Conservation (phyloP, 2,329 filamentous ascomycete species). For the Fonsecaea monophora region DNA sequence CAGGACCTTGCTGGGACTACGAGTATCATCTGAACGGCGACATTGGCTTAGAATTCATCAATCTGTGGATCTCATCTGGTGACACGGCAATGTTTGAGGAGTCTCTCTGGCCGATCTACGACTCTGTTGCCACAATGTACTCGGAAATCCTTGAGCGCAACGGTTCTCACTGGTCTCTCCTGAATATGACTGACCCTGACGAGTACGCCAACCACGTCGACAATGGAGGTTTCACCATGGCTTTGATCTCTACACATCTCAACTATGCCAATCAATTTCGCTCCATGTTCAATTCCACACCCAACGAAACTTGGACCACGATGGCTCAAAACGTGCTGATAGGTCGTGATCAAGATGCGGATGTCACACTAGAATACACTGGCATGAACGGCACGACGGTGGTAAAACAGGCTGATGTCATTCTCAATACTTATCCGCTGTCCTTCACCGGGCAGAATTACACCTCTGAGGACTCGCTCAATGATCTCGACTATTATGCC, state of each 20-base stretch:
- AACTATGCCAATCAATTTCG: constrained; percentile 65
- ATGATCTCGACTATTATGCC: constrained; percentile 72
- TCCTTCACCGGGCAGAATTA: constrained; percentile 63
- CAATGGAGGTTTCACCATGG: constrained; percentile 73
- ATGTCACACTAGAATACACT: constrained; percentile 69
- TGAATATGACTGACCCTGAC: constrained; percentile 75
- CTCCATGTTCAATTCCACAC: constrained; percentile 59
- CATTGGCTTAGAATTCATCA: constrained; percentile 67
- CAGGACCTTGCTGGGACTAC: constrained; percentile 71
- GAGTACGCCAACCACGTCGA: constrained; percentile 73
- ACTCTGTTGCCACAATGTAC: constrained; percentile 68
- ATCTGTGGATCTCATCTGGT: constrained; percentile 67
- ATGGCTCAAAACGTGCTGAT: constrained; percentile 64
- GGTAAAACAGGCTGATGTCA: constrained; percentile 75
- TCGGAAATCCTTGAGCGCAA: constrained; percentile 67
- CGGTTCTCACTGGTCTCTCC: constrained; percentile 58
- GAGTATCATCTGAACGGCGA: constrained; percentile 75
- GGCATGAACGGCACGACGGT: constrained; percentile 70
- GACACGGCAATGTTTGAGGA: constrained; percentile 63
- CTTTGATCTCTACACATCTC: constrained; percentile 64
- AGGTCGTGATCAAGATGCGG: constrained; percentile 60
- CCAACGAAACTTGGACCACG: constrained; percentile 65
- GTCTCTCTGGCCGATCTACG: constrained; percentile 67
- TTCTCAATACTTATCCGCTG: constrained; percentile 70
- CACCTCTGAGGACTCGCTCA: constrained; percentile 56